A percentile compares a stretch with the other conserved stretches of the same genome.
phyloP scores from a whole-genome alignment of 441 rosid species.

The Jatropha multifida region DNA sequence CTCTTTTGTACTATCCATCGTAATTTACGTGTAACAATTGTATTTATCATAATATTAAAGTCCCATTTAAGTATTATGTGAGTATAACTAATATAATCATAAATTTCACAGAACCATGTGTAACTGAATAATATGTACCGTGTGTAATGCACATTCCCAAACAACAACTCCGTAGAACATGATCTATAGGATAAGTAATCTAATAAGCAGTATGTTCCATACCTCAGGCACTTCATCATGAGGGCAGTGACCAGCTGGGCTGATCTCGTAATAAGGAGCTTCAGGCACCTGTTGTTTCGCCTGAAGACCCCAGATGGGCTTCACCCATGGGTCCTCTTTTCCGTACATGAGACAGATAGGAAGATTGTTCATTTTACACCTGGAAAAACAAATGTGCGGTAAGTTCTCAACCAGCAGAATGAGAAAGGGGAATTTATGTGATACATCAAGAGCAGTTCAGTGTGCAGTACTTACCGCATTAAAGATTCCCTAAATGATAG shows the following conservation, averaged over 20 bases:
- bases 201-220: conserved; percentile 13
- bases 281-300: conserved; percentile 72
- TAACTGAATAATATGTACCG: too few relatives aligned
- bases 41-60: too few relatives aligned
- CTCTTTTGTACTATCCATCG: too few relatives aligned
- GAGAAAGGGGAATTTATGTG: neutral
- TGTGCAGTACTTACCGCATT: conserved; percentile 39
- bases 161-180: neutral
- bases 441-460: neutral
- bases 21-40: too few relatives aligned
- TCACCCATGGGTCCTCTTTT: conserved; percentile 96
- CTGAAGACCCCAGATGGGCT: conserved; percentile 81
- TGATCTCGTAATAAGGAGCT: conserved; percentile 86
- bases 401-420: conserved; percentile 12
- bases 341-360: conserved; percentile 87
- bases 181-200: neutral
- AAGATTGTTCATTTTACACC: conserved; percentile 57
- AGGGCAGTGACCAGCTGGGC: conserved; percentile 99
- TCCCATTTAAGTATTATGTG: too few relatives aligned
- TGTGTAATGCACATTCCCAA: neutral
- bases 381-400: conserved; percentile 26
- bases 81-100: too few relatives aligned
- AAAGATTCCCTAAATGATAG: conserved; percentile 74
- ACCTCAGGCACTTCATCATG: conserved; percentile 99
- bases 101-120: too few relatives aligned